A percentile compares a stretch with the other conserved stretches of the same genome.
Evolutionary conservation across 805 yeast species (phyloP).

Genomic region (Torulaspora indica): DNA sequence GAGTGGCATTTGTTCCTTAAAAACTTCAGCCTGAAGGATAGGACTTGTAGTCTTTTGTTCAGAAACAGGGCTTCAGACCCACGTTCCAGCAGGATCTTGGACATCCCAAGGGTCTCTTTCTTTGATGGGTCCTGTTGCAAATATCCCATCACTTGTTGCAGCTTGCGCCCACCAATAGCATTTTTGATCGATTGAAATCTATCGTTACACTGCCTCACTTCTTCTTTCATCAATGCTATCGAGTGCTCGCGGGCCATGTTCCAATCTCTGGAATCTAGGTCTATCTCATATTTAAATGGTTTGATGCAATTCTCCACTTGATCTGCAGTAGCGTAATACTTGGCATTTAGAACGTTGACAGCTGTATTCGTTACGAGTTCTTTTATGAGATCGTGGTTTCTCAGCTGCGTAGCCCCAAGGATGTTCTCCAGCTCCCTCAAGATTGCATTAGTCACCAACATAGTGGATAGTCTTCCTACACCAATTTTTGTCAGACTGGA

Average conservation of each 20-base stretch:
- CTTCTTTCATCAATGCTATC: conserved; percentile 69
- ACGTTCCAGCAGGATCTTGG: conserved; percentile 62
- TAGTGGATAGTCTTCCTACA: conserved; percentile 84
- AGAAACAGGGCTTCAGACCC: conserved; percentile 85
- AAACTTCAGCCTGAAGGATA: conserved; percentile 71
- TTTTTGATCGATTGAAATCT: conserved; percentile 56
- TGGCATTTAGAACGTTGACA: conserved; percentile 63
- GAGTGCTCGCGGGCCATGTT: conserved; percentile 72
- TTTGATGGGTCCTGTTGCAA: conserved; percentile 40
- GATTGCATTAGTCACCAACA: conserved; percentile 74
- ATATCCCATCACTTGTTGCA: conserved; percentile 76
- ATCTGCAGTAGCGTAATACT: conserved; percentile 89
- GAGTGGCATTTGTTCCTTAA: conserved; percentile 69
- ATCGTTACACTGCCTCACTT: conserved; percentile 71
- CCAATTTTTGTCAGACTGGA: conserved; percentile 87
- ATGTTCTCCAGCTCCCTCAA: conserved; percentile 71
- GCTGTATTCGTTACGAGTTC: conserved; percentile 84
- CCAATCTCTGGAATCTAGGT: conserved; percentile 96
- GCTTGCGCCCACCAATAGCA: conserved; percentile 77
- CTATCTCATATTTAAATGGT: conserved; percentile 96
- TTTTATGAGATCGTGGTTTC: conserved; percentile 81
- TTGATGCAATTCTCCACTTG: conserved; percentile 98
- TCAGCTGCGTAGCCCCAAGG: conserved; percentile 67
- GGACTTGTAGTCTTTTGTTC: conserved; percentile 62
- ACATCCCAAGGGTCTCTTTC: conserved; percentile 79